phyloP scores from a whole-genome alignment of 192 early-diverging fungal species.

The Haplosporangium gracile region DNA sequence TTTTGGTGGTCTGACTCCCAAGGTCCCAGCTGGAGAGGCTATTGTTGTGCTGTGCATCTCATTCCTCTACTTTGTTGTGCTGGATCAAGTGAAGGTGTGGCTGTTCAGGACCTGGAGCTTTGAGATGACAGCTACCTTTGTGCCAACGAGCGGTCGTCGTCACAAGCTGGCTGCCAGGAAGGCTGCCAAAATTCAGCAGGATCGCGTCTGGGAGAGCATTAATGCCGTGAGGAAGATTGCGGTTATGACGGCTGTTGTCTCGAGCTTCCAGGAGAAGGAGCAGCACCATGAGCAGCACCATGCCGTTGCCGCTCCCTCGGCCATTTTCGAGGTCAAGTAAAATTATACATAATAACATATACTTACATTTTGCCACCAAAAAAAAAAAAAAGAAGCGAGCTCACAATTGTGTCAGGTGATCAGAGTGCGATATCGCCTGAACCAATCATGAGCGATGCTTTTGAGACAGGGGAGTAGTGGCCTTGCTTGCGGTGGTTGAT shows the following conservation, averaged over 20 bases:
- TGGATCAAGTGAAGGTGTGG: conserved; percentile 88
- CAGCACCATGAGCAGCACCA: neutral
- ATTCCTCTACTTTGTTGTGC: conserved; percentile 77
- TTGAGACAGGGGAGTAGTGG: too few species aligned
- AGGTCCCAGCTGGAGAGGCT: conserved; percentile 74
- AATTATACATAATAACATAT: neutral
- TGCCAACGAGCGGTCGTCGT: conserved; percentile 73
- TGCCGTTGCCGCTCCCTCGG: neutral
- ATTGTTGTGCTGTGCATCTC: conserved; percentile 76
- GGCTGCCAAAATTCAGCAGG: conserved; percentile 61
- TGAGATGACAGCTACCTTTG: conserved; percentile 85
- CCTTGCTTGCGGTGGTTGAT: too few species aligned
- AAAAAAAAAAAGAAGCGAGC: too few species aligned
- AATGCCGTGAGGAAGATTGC: conserved; percentile 44
- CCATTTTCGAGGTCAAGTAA: neutral
- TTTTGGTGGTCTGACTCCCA: conserved; percentile 69
- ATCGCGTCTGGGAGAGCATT: conserved; percentile 60
- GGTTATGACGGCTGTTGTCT: conserved; percentile 53
- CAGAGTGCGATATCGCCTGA: too few species aligned
- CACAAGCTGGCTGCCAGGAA: conserved; percentile 67
- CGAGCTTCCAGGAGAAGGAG: conserved; percentile 32
- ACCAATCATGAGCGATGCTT: too few species aligned
- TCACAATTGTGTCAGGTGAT: too few species aligned
- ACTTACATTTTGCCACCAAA: too few species aligned
- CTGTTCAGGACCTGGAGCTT: conserved; percentile 86